phyloP scores from a whole-genome alignment of 768 basidiomycete species.

The Postia placenta region DNA sequence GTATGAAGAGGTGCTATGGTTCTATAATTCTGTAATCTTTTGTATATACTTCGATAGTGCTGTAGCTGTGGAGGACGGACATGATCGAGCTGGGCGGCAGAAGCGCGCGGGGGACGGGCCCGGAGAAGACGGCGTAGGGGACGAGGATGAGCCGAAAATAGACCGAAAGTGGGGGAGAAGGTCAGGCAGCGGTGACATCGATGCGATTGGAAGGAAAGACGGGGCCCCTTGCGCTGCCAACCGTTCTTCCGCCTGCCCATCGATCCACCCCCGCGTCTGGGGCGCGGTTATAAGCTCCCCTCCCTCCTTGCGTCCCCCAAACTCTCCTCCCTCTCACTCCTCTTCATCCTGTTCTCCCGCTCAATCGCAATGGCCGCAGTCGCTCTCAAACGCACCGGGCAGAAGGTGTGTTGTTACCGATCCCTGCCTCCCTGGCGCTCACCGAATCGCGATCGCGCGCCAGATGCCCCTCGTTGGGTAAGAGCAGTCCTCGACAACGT shows the following conservation, averaged over 20 bases:
- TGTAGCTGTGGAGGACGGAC: conserved; percentile 71
- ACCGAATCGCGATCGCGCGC: not conserved
- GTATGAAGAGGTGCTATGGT: too few relatives aligned
- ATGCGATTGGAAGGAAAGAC: conserved; percentile 1
- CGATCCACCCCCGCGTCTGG: not conserved
- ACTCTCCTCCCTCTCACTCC: conserved; percentile 7
- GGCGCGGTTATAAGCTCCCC: conserved; percentile 8
- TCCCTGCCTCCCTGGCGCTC: not conserved
- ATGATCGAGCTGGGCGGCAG: conserved; percentile 50
- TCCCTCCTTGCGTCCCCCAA: conserved; percentile 7
- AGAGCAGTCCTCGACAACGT: conserved; percentile 18
- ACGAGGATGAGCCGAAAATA: conserved; percentile 47
- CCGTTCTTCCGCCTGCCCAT: not conserved
- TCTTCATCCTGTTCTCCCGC: conserved; percentile 14
- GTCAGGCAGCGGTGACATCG: conserved; percentile 8
- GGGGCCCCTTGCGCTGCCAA: too few relatives aligned
- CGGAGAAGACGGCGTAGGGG: conserved; percentile 72
- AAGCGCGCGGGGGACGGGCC: conserved; percentile 59
- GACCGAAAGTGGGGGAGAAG: not conserved
- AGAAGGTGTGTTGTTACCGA: conserved; percentile 37
- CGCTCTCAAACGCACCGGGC: conserved; percentile 51
- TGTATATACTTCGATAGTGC: too few relatives aligned
- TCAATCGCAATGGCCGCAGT: conserved; percentile 49
- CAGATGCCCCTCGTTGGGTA: conserved; percentile 74
- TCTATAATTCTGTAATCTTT: too few relatives aligned